These are phyloP conservation scores for Trichocladium uniseriatum DNA, from an alignment of 495 filamentous ascomycete species.

Conservation along the genomic window DNA sequence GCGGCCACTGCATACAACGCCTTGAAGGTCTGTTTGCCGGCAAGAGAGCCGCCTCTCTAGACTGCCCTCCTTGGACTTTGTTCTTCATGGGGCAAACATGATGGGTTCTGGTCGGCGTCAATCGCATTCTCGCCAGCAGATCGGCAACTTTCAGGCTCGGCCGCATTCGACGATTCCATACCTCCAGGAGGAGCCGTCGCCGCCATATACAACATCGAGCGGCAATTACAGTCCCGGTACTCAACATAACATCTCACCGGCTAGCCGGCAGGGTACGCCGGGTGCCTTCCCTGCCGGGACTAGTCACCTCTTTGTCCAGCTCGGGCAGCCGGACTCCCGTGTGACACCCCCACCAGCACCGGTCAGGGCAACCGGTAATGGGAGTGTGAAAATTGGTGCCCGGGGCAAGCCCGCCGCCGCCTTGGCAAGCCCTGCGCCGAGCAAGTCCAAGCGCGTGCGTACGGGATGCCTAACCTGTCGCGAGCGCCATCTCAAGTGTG, in stretches of 20 bases:
- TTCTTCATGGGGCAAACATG: not conserved
- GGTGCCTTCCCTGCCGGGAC: not conserved
- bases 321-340: not conserved
- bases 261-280: conserved; percentile 20
- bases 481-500: conserved; percentile 58
- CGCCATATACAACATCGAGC: conserved; percentile 26
- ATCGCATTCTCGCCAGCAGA: not conserved
- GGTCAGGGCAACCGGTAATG: conserved; percentile 11
- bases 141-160: not conserved
- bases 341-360: not conserved
- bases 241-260: conserved; percentile 16
- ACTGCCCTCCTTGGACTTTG: not conserved
- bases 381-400: too few relatives aligned
- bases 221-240: conserved; percentile 19
- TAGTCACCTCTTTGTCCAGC: not conserved
- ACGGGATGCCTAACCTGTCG: conserved; percentile 74
- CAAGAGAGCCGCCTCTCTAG: too few relatives aligned
- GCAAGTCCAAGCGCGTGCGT: conserved; percentile 60
- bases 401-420: conserved; percentile 8
- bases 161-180: not conserved
- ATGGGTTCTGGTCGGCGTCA: not conserved
- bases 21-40: too few relatives aligned
- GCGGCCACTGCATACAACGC: too few relatives aligned
- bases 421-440: conserved; percentile 24
- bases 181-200: conserved; percentile 21